Conservation (phyloP, 225 moss, liverwort and hornwort species). For the Anthoceros angustus region DNA sequence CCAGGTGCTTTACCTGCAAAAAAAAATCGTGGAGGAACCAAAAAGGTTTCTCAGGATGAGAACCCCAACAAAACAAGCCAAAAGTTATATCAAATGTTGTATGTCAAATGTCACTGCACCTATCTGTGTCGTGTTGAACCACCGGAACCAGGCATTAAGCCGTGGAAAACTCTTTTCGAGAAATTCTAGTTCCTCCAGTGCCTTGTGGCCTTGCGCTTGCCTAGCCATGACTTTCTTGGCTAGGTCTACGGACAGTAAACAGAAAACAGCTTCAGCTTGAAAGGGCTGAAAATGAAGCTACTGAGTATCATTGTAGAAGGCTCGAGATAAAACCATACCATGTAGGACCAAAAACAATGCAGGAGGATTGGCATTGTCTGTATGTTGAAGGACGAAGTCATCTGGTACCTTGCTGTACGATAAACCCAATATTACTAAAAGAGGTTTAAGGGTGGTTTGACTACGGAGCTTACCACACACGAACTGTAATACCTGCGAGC, state of each 20-base stretch:
- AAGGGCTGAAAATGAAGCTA: neutral
- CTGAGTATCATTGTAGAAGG: neutral
- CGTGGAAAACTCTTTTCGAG: slow-evolving; percentile 74
- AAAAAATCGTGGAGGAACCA: neutral
- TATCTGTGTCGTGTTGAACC: slow-evolving; percentile 95
- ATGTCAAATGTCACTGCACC: slow-evolving; percentile 23
- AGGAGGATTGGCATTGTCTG: slow-evolving; percentile 90
- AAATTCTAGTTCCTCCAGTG: slow-evolving; percentile 57
- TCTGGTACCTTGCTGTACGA: slow-evolving; percentile 76
- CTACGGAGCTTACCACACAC: neutral
- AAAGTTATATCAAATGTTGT: neutral
- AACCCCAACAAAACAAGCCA: neutral
- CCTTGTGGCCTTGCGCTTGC: slow-evolving; percentile 35
- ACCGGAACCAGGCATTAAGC: slow-evolving; percentile 90
- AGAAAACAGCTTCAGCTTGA: slow-evolving; percentile 9
- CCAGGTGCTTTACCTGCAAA: slow-evolving; percentile 58
- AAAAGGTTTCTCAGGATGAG: neutral
- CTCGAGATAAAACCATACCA: slow-evolving; percentile 14
- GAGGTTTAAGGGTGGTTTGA: neutral
- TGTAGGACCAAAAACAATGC: slow-evolving; percentile 62
- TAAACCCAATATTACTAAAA: neutral
- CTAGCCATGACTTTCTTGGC: slow-evolving; percentile 9
- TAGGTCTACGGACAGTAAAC: neutral
- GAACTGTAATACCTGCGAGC: slow-evolving; percentile 16
- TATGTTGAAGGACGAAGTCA: slow-evolving; percentile 65